phyloP scores from a whole-genome alignment of 2,329 filamentous ascomycete genomes.

The Alternaria sp. region DNA sequence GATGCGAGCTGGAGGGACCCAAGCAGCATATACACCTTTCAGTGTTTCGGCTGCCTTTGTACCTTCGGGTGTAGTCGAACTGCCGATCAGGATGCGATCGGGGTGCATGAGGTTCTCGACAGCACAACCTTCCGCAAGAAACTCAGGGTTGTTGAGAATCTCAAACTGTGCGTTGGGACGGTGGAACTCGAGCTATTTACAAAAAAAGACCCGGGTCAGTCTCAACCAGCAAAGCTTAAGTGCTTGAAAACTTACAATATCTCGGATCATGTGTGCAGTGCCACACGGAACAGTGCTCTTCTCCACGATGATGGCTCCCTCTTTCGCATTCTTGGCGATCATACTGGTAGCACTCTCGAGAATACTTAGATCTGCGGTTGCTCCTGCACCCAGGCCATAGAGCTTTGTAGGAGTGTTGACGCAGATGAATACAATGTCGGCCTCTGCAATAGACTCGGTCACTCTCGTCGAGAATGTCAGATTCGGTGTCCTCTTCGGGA shows the following conservation, averaged over 20 bases:
- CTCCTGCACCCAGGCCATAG: slow-evolving; percentile 72
- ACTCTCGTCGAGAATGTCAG: slow-evolving; percentile 77
- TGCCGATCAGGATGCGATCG: slow-evolving; percentile 79
- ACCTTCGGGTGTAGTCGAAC: slow-evolving; percentile 65
- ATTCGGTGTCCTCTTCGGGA: slow-evolving; percentile 64
- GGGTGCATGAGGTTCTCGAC: slow-evolving; percentile 74
- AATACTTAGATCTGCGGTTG: slow-evolving; percentile 75
- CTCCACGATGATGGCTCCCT: slow-evolving; percentile 78
- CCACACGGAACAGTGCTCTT: slow-evolving; percentile 82
- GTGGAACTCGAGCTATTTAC: too few species aligned
- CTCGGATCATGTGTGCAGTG: slow-evolving; percentile 73
- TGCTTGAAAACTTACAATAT: slow-evolving; percentile 55
- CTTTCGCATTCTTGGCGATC: slow-evolving; percentile 71
- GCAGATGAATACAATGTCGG: slow-evolving; percentile 77
- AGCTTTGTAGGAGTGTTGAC: slow-evolving; percentile 83
- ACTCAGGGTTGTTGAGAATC: slow-evolving; percentile 82
- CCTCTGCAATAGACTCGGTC: slow-evolving; percentile 67
- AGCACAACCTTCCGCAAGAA: slow-evolving; percentile 79
- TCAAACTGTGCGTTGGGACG: slow-evolving; percentile 63
- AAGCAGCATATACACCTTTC: slow-evolving; percentile 71
- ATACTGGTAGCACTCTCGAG: slow-evolving; percentile 74
- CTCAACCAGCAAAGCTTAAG: too few species aligned
- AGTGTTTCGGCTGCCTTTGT: slow-evolving; percentile 69
- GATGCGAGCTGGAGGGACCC: slow-evolving; percentile 73
- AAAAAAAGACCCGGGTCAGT: too few species aligned